A percentile compares a stretch with the other conserved stretches of the same genome.
phyloP scores from a whole-genome alignment of 1,139 yeast genomes.

The Scheffersomyces titani region DNA sequence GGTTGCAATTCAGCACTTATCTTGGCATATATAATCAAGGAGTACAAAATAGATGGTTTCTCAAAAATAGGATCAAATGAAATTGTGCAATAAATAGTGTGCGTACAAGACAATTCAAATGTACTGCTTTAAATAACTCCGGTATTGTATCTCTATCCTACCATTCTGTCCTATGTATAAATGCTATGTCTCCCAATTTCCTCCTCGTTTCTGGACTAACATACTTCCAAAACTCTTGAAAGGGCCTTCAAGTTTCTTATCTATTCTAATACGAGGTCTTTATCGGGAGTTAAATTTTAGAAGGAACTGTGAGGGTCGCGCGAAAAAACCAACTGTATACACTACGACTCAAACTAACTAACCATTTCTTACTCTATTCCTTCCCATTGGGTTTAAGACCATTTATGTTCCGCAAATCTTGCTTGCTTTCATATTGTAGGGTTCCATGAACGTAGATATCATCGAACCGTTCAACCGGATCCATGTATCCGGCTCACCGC shows the following conservation, averaged over 20 bases:
- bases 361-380: neutral
- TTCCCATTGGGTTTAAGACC: neutral
- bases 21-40: too few species aligned
- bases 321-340: neutral
- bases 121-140: too few species aligned
- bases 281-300: neutral
- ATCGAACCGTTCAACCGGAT: slow-evolving; percentile 32
- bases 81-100: too few species aligned
- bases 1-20: too few species aligned
- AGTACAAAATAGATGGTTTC: too few species aligned
- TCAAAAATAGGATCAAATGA: too few species aligned
- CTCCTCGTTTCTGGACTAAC: too few species aligned
- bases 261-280: too few species aligned
- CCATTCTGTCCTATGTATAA: too few species aligned
- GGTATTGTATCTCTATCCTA: too few species aligned
- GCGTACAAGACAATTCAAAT: too few species aligned
- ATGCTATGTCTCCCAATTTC: too few species aligned
- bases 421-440: neutral
- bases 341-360: neutral
- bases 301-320: neutral
- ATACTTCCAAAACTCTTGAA: neutral
- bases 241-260: neutral
- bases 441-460: slow-evolving; percentile 32
- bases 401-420: neutral
- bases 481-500: slow-evolving; percentile 21